These are phyloP conservation scores for Somion occarium DNA, from an alignment of 1,284 basidiomycete genomes.

Conservation along the genomic window DNA sequence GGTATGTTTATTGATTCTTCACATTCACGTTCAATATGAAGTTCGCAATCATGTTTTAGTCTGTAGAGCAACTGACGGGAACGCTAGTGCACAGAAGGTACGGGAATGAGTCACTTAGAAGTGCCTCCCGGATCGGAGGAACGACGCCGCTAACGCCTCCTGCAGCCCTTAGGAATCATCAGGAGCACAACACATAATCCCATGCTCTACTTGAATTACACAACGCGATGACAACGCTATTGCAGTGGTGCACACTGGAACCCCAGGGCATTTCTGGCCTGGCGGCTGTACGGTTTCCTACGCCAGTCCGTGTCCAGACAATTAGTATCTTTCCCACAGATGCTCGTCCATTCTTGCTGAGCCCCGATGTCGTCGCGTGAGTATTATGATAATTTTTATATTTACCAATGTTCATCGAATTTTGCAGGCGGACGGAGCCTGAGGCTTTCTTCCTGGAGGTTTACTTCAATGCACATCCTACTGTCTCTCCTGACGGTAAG, in stretches of 20 bases:
- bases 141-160: too few species aligned
- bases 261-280: constrained; percentile 54
- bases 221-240: constrained; percentile 33
- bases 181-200: not conserved
- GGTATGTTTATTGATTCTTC: too few species aligned
- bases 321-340: constrained; percentile 61
- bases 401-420: constrained; percentile 5
- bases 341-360: constrained; percentile 53
- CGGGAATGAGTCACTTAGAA: too few species aligned
- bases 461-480: constrained; percentile 61
- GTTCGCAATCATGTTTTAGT: too few species aligned
- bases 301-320: constrained; percentile 55
- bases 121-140: too few species aligned
- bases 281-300: constrained; percentile 61
- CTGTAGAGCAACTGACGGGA: too few species aligned
- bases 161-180: too few species aligned
- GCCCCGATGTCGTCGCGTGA: constrained; percentile 59
- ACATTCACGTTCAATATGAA: too few species aligned
- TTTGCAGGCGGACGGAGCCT: constrained; percentile 59
- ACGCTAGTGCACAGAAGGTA: too few species aligned
- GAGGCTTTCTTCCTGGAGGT: constrained; percentile 67
- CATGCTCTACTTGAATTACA: not conserved
- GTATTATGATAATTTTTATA: constrained; percentile 22
- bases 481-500: constrained; percentile 44
- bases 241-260: constrained; percentile 65